Evolutionary conservation across 1,284 basidiomycete species (phyloP), one percentile per base, ranked within the genome.

Genomic region (Apiotrichum montevideense): DNA sequence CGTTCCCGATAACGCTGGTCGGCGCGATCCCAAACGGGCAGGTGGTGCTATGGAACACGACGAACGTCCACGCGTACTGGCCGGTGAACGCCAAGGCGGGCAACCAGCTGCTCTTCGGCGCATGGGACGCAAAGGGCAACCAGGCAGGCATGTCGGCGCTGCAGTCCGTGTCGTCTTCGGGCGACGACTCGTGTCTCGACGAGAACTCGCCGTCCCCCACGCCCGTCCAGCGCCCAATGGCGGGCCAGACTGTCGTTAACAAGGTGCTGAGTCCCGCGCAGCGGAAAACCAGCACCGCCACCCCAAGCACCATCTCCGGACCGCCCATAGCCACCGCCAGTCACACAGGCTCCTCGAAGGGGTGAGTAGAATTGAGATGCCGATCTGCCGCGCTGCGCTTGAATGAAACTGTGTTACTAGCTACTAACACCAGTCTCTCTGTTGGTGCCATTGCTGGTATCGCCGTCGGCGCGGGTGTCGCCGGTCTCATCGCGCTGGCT

Each of bases 21-120:
- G 73, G 70, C 13, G 70, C 63, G 15, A 73, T 75, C 47, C 73
- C 73, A 11, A 62, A 64, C 33, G 71, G 73, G 10, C 67, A 73
- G 57, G 64, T 66, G 1, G 66, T 72, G 51, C 62, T 69, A 52
- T 59, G 68, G 44, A 29, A 5, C n/a, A 41, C 52, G 5, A 35
- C n/a, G 9, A 13, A 41, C 2, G 13, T 14, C 39, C 7, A n/a
- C 35, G 35, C 48, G 61, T 67, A 53, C 0, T 75, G 64, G 66
- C 61, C 66, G 14, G 69, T 70, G 37, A 73, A 75, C 50, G 63
- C 72, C 55, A 60, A 63, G 0, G 51, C 66, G 4, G 65, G 66
- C 0, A 68, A 68, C 1, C 55, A 66, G 34, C 60, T 75, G 45
- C 62, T 73, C 33, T 61, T 71, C 6, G 64, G 63, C 1, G 68